A percentile compares a stretch with the other conserved stretches of the same genome.
Evolutionary conservation across 2,329 filamentous ascomycete species (phyloP).

Genomic region (Sclerotinia borealis): DNA sequence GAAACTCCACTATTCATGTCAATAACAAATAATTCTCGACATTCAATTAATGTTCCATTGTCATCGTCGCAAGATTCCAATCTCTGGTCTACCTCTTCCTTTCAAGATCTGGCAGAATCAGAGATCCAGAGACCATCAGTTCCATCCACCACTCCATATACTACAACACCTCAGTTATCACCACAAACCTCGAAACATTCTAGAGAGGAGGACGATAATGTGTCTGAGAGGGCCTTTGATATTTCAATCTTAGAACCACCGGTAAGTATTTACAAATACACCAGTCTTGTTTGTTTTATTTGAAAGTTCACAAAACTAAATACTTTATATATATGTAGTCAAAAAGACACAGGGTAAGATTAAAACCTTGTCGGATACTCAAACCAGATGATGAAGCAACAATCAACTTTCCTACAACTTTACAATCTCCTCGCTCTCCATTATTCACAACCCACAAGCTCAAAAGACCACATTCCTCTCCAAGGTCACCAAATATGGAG

Average conservation of each 20-base stretch:
- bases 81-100: not conserved
- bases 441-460: constrained; percentile 46
- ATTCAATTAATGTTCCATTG: not conserved
- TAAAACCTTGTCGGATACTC: constrained; percentile 32
- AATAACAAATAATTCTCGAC: not conserved
- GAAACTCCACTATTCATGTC: not conserved
- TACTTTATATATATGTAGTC: not conserved
- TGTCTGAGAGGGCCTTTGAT: constrained; percentile 3
- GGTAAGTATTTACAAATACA: not conserved
- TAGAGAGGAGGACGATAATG: constrained; percentile 18
- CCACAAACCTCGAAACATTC: constrained; percentile 23
- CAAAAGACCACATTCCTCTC: constrained; percentile 40
- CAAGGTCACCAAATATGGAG: constrained; percentile 23
- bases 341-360: constrained; percentile 26
- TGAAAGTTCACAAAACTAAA: not conserved
- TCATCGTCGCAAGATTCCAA: not conserved
- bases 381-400: constrained; percentile 33
- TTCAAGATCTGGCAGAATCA: not conserved
- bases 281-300: not conserved
- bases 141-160: not conserved
- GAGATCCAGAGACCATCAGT: not conserved
- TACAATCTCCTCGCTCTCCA: constrained; percentile 37
- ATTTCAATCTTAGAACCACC: constrained; percentile 23
- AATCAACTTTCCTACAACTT: constrained; percentile 10
- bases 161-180: not conserved